Evolutionary conservation across 306 rosid species (phyloP), one percentile per base, ranked within the genome.

Genomic region (Prunus campanulata): DNA sequence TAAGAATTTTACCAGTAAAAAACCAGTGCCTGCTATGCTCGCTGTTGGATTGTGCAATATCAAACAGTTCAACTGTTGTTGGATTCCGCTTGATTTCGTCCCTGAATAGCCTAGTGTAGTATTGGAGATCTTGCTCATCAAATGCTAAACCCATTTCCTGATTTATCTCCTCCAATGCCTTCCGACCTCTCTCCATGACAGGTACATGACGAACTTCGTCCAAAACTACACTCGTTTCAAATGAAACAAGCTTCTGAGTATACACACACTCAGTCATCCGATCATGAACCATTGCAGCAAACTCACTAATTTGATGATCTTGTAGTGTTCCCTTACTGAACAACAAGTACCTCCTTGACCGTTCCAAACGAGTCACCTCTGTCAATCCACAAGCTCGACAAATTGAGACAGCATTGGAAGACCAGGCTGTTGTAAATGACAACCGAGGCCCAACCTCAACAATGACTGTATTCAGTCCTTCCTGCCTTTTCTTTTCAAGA

Each of bases 11-110:
- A 48, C 96, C 97, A 32, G 92, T 86, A 70, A 93, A 93, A 88
- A 93, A 93, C 98, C 98, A 93, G 68, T 91, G 98, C 77, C 98
- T 88, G 72, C 98, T 90, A 49, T 93, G 98, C 79, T 93, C 97
- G 48, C 96, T 91, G 78, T 93, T 93, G 56, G 98, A 93, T 70
- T 93, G 98, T 11, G 98, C 98, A 77, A 93, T 91, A 78, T 93
- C 98, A 82, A 93, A 93, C 65, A 93, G 71, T 48, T 93, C 98
- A 69, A 93, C 97, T 19, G 89, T 93, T 0, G 96, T 85, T 76
- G 98, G 98, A 78, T 93, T 84, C 39, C 96, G 88, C 85, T 86
- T 80, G 55, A 93, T 89, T 63, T 93, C 97, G 22, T 93, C 96
- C 60, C 85, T 82, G 78, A 91, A 91, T 76, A 93, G 98, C 76